These are phyloP conservation scores for Lepidium africanum DNA, from an alignment of 345 rosid genomes.

Conservation along the genomic window DNA sequence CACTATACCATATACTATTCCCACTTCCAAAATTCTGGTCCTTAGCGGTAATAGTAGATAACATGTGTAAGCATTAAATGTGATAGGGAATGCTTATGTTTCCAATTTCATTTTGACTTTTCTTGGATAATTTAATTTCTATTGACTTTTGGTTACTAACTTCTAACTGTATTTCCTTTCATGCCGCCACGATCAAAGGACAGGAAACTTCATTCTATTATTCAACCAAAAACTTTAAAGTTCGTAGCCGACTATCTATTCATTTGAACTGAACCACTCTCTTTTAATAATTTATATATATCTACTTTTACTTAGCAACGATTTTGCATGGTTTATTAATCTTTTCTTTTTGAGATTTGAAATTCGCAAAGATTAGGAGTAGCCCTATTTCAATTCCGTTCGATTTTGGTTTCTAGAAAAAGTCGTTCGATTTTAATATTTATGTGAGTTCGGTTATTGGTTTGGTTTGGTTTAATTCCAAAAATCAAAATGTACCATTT, in stretches of 20 bases:
- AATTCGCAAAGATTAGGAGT: no score
- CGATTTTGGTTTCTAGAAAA: no score
- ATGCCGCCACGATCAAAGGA: conserved; percentile 31
- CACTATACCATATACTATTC: not conserved
- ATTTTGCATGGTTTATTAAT: no score
- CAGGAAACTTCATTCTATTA: not conserved
- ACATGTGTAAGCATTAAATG: conserved; percentile 21
- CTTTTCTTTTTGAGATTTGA: no score
- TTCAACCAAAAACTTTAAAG: not conserved
- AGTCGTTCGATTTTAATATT: no score
- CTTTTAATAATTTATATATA: no score
- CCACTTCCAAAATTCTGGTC: not conserved
- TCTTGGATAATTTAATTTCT: not conserved
- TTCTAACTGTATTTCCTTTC: conserved; percentile 26
- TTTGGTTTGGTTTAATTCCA: no score
- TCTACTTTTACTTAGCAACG: no score
- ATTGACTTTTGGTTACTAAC: conserved; percentile 25
- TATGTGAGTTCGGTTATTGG: no score
- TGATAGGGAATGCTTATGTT: conserved; percentile 12
- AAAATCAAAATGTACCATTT: no score
- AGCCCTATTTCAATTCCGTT: no score
- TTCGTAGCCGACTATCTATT: not conserved
- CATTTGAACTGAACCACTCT: not conserved
- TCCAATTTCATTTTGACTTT: conserved; percentile 20
- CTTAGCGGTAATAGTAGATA: not conserved